Percentiles rank a stretch among this genome's conserved stretches.
Evolutionary conservation across 1,284 basidiomycete genomes (phyloP).

Genomic region (Macrocystidia cucumis): DNA sequence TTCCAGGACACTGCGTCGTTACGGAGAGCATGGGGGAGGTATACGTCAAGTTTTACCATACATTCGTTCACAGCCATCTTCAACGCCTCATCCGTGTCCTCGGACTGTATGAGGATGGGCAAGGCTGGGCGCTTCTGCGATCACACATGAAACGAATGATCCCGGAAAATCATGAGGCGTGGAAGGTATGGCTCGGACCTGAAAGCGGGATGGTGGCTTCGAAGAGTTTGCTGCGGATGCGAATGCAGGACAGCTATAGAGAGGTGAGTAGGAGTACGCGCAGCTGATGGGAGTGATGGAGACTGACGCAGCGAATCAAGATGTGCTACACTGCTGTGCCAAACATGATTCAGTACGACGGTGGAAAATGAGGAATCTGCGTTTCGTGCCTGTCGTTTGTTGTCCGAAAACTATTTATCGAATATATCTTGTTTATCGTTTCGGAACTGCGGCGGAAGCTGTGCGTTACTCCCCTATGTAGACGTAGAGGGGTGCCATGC

Average conservation of each 20-base stretch:
- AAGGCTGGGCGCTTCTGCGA: constrained; percentile 39
- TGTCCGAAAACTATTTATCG: too few relatives aligned
- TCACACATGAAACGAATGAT: constrained; percentile 32
- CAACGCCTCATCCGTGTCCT: constrained; percentile 43
- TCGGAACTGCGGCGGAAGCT: too few relatives aligned
- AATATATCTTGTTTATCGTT: too few relatives aligned
- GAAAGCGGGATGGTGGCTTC: constrained; percentile 30
- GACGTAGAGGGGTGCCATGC: too few relatives aligned
- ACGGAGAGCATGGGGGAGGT: constrained; percentile 35
- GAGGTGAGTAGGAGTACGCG: constrained; percentile 27
- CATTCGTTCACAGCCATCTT: constrained; percentile 45
- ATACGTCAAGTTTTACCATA: constrained; percentile 46
- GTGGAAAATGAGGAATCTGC: constrained; percentile 10
- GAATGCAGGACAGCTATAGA: constrained; percentile 40
- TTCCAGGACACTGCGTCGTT: constrained; percentile 39
- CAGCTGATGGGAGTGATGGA: not conserved
- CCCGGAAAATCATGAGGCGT: constrained; percentile 32
- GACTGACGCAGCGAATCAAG: constrained; percentile 17
- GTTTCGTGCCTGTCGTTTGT: constrained; percentile 5
- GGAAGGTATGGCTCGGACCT: constrained; percentile 35
- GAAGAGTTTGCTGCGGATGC: constrained; percentile 47
- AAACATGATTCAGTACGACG: constrained; percentile 37
- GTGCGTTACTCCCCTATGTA: too few relatives aligned
- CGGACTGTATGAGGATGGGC: constrained; percentile 37
- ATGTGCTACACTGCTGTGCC: constrained; percentile 40